Percentiles rank a stretch among this genome's conserved stretches.
Conservation (phyloP, 2,329 filamentous ascomycete genomes). For the Fusarium chlamydosporum region DNA sequence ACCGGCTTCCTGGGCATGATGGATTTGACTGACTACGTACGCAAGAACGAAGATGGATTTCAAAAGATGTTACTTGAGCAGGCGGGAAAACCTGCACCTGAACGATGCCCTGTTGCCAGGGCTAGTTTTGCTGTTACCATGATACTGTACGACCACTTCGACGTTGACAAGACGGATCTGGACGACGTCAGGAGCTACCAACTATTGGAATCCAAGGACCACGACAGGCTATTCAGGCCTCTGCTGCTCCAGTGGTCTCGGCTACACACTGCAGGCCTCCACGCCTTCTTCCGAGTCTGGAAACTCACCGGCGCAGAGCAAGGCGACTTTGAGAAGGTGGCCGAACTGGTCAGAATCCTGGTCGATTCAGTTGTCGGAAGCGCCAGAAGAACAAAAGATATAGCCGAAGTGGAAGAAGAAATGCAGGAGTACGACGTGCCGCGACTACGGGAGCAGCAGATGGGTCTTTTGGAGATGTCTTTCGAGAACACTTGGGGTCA, state of each 20-base stretch:
- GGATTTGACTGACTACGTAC: slow-evolving; percentile 94
- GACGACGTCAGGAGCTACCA: slow-evolving; percentile 84
- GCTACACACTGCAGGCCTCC: slow-evolving; percentile 85
- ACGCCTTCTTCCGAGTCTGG: slow-evolving; percentile 93
- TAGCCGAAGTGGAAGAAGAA: slow-evolving; percentile 90
- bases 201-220: slow-evolving; percentile 79
- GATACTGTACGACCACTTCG: slow-evolving; percentile 95
- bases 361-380: slow-evolving; percentile 90
- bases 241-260: slow-evolving; percentile 93
- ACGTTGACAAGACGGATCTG: slow-evolving; percentile 85
- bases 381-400: slow-evolving; percentile 83
- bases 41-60: slow-evolving; percentile 91
- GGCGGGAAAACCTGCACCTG: slow-evolving; percentile 75
- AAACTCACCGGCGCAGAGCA: slow-evolving; percentile 86
- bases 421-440: slow-evolving; percentile 85
- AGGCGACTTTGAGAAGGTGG: slow-evolving; percentile 94
- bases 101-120: slow-evolving; percentile 88
- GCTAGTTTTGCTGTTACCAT: slow-evolving; percentile 89
- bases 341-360: slow-evolving; percentile 89
- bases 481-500: slow-evolving; percentile 97
- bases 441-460: slow-evolving; percentile 86
- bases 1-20: slow-evolving; percentile 96
- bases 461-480: slow-evolving; percentile 89
- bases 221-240: slow-evolving; percentile 89
- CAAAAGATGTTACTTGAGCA: slow-evolving; percentile 95